Percentiles rank a stretch among this genome's conserved stretches.
Evolutionary conservation across 805 yeast species (phyloP).

Genomic region (Blastobotrys peoriensis): DNA sequence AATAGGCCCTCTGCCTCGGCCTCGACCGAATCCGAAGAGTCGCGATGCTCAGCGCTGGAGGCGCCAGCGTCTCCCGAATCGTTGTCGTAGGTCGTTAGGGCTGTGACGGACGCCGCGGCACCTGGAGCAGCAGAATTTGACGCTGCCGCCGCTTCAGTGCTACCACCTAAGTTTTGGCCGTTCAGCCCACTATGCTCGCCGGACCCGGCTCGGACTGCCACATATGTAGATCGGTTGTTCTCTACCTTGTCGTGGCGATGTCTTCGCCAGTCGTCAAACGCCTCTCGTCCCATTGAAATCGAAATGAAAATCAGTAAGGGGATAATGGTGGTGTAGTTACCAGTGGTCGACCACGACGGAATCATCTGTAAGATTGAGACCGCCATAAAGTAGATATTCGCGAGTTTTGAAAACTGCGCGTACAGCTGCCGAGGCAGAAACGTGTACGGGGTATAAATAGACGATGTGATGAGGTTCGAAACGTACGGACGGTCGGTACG

Average conservation of each 20-base stretch:
- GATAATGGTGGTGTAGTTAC: constrained; percentile 86
- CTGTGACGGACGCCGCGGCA: background rate
- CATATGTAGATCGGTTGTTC: constrained; percentile 50
- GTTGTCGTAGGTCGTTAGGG: background rate
- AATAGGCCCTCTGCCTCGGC: constrained; percentile 13
- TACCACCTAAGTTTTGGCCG: background rate
- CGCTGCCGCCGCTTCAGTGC: too few relatives aligned
- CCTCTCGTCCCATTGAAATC: constrained; percentile 88
- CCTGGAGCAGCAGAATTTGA: too few relatives aligned
- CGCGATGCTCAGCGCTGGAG: too few relatives aligned
- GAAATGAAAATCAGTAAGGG: constrained; percentile 82
- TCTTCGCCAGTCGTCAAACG: constrained; percentile 85
- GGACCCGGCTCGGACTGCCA: constrained; percentile 29
- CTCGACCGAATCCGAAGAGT: background rate
- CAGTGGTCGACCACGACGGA: constrained; percentile 97
- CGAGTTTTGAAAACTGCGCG: constrained; percentile 89
- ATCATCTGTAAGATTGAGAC: constrained; percentile 93
- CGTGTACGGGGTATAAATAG: constrained; percentile 73
- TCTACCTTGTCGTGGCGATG: constrained; percentile 82
- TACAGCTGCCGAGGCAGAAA: constrained; percentile 83
- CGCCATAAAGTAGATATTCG: constrained; percentile 82
- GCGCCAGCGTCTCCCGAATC: too few relatives aligned
- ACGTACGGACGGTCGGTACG: constrained; percentile 56
- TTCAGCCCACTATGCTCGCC: background rate
- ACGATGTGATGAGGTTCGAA: constrained; percentile 71